Evolutionary conservation across 2,329 filamentous ascomycete species (phyloP), one percentile per base, ranked within the genome.

Genomic region (Byssothecium circinans): DNA sequence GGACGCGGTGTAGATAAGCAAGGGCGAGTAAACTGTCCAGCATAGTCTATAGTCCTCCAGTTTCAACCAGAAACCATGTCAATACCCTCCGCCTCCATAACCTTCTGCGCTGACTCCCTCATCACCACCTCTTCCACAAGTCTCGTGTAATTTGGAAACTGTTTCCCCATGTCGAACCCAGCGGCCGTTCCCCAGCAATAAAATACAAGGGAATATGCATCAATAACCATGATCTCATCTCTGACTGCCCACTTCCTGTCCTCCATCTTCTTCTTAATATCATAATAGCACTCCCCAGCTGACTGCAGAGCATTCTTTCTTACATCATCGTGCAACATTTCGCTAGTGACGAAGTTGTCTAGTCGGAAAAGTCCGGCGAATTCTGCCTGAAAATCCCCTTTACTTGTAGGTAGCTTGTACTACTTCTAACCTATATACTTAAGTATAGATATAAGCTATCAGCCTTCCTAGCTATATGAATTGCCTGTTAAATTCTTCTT

Each of bases 171-270:
- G 5, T 27, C 41, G 14, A 62, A 44, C 22, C 44, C 45, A 4
- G 39, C 41, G 6, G 37, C 2, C 25, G 47, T 53, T 1, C 56
- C 60, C 60, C 58, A 63, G 6, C 53, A 38, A 41, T 52, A 63
- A 23, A 59, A 59, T 4, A 60, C 51, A n/a, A 55, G 47, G 33
- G 61, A 20, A 52, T 58, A 61, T 17, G 52, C 57, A 52, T 61
- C 58, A 4, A 49, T 56, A 22, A 47, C 49, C 1, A 53, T 53
- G 17, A 60, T 60, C 1, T 29, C 45, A 7, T 57, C 45, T 1
- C 58, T 56, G 38, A 61, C 54, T 3, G 56, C 54, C 41, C 43
- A 52, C 34, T 15, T 40, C 36, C 37, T 51, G 12, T 49, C 54
- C 23, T 51, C 42, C 27, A 58, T 23, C 41, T 47, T 56, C n/a